Base-by-base conservation (phyloP, 176 grass and related monocot species). In the Musa acuminata region DNA sequence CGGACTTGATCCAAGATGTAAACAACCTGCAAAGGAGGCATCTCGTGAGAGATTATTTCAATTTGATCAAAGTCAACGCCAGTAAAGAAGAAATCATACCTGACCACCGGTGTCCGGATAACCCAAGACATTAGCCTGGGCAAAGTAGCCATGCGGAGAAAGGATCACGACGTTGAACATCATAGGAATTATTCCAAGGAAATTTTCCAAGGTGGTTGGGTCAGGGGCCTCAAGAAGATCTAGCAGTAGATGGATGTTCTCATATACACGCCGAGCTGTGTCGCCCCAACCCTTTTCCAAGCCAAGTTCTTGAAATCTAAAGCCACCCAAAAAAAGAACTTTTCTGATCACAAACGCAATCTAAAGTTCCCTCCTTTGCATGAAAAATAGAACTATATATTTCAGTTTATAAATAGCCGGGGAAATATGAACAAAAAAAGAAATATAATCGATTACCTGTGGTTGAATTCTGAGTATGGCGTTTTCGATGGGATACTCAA, bases 1-100 rank as follows among this genome's bases (percentile, higher is more conserved):
- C 93, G 89, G 23, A 97, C 90, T 97, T 97, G 93, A 69, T 97
- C 93, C 85, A 97, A 80, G 72, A 97, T 97, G 75, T 97, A 97
- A 51, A 97, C 93, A 81, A 97, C 93, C 93, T 92, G 53, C 8
- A 51, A 50, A 75, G 3, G 19, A 75, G 5, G 16, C 54, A 7
- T 64, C 59, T 78, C 53, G 64, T 59, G 48, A 35, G 50, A 43
- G 10, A 51, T 69, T 5, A 78, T 62, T 69, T 25, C 8, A 27
- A 54, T 62, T 62, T 62, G 29, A 78, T 51, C 8, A n/a, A 20
- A 49, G n/a, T 26, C 52, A 16, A 49, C 0, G 57, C 17, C n/a
- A n/a, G 0, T 1, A 9, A 55, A 67, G 14, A 19, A 7, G 20
- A 62, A 62, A 19, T 21, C 22, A 64, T 86, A 96, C 89, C 93